Percentiles rank a stretch among this genome's conserved stretches.
phyloP scores from a whole-genome alignment of 306 rosid genomes.

The Vigna trinervia region DNA sequence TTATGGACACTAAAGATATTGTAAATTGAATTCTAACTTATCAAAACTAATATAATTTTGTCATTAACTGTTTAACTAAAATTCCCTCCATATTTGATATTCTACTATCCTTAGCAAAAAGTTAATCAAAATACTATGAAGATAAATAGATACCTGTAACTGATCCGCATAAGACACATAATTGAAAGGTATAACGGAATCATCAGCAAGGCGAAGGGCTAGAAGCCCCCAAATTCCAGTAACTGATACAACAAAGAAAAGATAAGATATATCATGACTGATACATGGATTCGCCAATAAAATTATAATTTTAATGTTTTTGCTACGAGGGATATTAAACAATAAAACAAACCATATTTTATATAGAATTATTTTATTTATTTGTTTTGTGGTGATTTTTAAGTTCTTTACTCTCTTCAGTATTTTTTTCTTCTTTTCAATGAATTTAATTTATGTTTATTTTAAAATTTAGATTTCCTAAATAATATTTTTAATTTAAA shows the following conservation, averaged over 20 bases:
- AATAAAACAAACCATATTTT: too few species aligned
- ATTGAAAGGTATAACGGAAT: slow-evolving; percentile 67
- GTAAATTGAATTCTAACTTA: neutral
- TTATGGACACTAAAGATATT: neutral
- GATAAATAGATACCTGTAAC: slow-evolving; percentile 55
- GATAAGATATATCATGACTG: neutral
- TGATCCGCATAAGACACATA: slow-evolving; percentile 68
- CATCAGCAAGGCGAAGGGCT: slow-evolving; percentile 77
- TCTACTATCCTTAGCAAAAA: slow-evolving; percentile 7
- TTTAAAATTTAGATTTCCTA: too few species aligned
- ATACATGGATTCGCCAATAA: neutral
- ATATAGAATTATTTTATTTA: too few species aligned
- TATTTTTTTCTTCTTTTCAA: too few species aligned
- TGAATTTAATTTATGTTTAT: too few species aligned
- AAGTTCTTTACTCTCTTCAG: too few species aligned
- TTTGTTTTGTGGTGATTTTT: too few species aligned
- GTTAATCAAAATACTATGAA: neutral
- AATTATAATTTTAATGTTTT: neutral
- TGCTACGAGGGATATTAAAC: too few species aligned
- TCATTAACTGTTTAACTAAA: neutral
- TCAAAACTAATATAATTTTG: neutral
- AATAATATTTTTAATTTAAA: too few species aligned
- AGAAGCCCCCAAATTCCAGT: slow-evolving; percentile 79
- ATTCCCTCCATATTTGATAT: neutral
- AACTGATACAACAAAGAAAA: slow-evolving; percentile 50